phyloP scores from a whole-genome alignment of 1,284 basidiomycete genomes.

The Leccinum insigne region DNA sequence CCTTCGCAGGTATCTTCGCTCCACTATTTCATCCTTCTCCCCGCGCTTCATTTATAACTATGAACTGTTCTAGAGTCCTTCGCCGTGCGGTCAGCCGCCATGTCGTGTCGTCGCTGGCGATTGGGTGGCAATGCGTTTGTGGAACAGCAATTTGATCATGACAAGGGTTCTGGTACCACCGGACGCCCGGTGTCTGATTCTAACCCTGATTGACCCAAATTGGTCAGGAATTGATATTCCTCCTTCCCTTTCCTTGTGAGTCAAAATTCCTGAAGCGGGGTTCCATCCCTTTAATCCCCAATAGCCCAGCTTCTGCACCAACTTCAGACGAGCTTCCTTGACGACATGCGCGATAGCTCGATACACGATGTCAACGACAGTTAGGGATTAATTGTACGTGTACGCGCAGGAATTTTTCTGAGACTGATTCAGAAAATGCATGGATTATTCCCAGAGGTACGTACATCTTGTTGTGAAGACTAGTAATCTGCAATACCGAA shows the following conservation, averaged over 20 bases:
- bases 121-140: background rate
- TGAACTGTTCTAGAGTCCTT: background rate
- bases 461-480: background rate
- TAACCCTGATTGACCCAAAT: constrained; percentile 12
- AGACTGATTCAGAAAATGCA: background rate
- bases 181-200: background rate
- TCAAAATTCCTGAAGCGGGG: constrained; percentile 1
- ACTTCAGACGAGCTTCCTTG: background rate
- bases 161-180: background rate
- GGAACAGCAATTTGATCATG: constrained; percentile 8
- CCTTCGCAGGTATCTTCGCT: background rate
- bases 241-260: background rate
- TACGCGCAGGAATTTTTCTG: background rate
- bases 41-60: background rate
- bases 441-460: background rate
- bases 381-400: background rate
- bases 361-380: constrained; percentile 3
- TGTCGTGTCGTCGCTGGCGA: background rate
- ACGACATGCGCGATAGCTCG: constrained; percentile 3
- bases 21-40: background rate
- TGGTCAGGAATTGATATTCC: background rate
- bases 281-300: constrained; percentile 3
- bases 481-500: background rate
- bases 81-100: background rate
- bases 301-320: background rate